phyloP scores from a whole-genome alignment of 1,284 basidiomycete species.

The Puccinia brachypodii region DNA sequence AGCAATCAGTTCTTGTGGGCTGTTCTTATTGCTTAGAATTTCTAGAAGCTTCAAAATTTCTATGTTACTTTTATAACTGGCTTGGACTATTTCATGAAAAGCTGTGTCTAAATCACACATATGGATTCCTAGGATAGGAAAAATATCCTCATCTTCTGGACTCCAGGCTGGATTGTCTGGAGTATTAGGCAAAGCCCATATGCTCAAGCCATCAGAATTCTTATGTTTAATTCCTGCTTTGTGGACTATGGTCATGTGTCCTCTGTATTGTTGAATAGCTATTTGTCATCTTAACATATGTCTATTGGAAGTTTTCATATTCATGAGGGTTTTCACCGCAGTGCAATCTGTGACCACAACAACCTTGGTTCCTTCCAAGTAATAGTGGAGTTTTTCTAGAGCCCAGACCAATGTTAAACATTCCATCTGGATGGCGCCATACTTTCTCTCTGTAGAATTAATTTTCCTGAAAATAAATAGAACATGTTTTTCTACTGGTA shows the following conservation, averaged over 20 bases:
- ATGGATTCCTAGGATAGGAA: conserved; percentile 2
- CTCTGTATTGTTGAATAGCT: conserved; percentile 21
- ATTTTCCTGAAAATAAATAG: background rate
- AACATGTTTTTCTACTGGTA: background rate
- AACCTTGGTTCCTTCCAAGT: background rate
- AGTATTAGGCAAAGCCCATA: background rate
- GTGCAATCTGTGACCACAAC: background rate
- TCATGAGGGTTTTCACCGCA: background rate
- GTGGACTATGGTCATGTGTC: background rate
- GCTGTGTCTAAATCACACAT: background rate
- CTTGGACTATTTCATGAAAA: background rate
- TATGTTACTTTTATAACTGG: background rate
- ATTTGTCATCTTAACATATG: conserved; percentile 25
- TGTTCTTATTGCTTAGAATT: background rate
- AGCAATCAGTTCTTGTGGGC: background rate
- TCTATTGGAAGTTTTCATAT: conserved; percentile 2
- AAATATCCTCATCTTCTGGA: background rate
- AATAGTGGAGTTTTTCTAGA: too few species aligned
- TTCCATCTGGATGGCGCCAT: conserved; percentile 19
- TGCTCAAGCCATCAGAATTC: background rate
- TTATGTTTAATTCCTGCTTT: background rate
- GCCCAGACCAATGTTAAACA: background rate
- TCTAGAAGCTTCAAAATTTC: background rate
- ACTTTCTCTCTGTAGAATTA: background rate
- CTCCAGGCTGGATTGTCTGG: background rate